A percentile compares a stretch with the other conserved stretches of the same genome.
Conservation (phyloP, 306 rosid genomes). For the Dryas alaskensis region DNA sequence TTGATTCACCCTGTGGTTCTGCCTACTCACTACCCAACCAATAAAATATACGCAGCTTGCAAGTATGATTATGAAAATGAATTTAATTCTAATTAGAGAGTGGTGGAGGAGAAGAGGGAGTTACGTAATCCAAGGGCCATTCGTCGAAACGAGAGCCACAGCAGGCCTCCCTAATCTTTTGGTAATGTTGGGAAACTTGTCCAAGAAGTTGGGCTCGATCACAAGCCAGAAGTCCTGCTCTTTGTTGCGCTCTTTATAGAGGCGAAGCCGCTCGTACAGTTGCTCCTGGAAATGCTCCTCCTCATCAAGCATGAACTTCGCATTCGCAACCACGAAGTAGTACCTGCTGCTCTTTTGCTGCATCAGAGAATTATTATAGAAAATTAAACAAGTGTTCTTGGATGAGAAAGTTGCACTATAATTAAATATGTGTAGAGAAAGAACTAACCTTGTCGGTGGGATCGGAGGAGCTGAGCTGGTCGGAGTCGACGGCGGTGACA, state of each 20-base stretch:
- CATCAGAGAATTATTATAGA: neutral
- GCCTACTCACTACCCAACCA: neutral
- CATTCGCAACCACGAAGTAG: constrained; percentile 83
- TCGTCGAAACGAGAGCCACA: constrained; percentile 93
- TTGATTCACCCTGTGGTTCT: neutral
- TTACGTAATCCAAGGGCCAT: constrained; percentile 95
- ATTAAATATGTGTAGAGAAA: neutral
- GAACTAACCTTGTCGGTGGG: constrained; percentile 48
- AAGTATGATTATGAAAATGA: neutral
- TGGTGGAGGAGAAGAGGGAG: neutral
- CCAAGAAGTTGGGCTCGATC: constrained; percentile 93
- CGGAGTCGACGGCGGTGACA: constrained; percentile 73
- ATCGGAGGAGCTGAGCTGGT: constrained; percentile 59
- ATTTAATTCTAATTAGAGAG: neutral
- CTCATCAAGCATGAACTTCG: constrained; percentile 96
- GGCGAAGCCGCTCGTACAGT: constrained; percentile 66
- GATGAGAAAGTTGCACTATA: neutral
- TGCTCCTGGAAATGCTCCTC: constrained; percentile 95
- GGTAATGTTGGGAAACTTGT: constrained; percentile 75
- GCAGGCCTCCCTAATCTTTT: constrained; percentile 79
- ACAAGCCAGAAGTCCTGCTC: constrained; percentile 97
- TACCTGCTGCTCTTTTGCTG: constrained; percentile 59
- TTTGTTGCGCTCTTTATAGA: constrained; percentile 55
- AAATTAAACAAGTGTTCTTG: neutral
- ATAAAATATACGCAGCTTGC: neutral